These are phyloP conservation scores for Vicia sativa DNA, from an alignment of 306 rosid genomes.

Conservation along the genomic window DNA sequence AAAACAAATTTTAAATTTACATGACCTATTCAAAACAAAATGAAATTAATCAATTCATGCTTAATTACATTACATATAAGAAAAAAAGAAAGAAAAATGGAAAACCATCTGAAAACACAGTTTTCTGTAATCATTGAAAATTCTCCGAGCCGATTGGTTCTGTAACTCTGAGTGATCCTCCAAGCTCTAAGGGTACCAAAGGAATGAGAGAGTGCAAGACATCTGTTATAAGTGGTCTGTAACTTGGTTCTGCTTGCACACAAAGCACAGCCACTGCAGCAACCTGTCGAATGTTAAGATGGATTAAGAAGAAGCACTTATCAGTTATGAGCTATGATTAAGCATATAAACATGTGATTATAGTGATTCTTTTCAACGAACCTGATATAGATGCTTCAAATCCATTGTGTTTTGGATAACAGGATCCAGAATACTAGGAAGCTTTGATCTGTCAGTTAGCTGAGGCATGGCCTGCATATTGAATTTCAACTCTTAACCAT, in stretches of 20 bases:
- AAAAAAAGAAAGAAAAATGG: neutral
- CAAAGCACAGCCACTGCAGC: constrained; percentile 97
- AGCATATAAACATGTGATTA: constrained; percentile 18
- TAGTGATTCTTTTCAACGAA: constrained; percentile 35
- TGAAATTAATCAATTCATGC: neutral
- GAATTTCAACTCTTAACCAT: constrained; percentile 34
- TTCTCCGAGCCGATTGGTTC: constrained; percentile 46
- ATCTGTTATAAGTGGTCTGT: constrained; percentile 86
- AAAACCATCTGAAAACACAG: neutral
- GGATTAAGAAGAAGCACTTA: constrained; percentile 18
- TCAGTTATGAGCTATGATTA: neutral
- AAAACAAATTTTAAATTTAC: constrained; percentile 5
- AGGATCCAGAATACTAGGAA: constrained; percentile 78
- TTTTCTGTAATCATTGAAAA: constrained; percentile 31
- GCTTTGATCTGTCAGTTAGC: constrained; percentile 82
- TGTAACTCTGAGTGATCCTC: constrained; percentile 76
- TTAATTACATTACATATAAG: constrained; percentile 14
- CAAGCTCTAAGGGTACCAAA: constrained; percentile 76
- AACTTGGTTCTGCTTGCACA: constrained; percentile 90
- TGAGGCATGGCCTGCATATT: constrained; percentile 88
- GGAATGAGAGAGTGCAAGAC: constrained; percentile 93
- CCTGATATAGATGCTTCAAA: constrained; percentile 94
- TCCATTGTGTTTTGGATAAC: constrained; percentile 83
- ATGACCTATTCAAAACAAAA: neutral
- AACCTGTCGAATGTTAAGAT: constrained; percentile 57